phyloP scores from a whole-genome alignment of 371 early-diverging fungal species.

The Circinella minor region DNA sequence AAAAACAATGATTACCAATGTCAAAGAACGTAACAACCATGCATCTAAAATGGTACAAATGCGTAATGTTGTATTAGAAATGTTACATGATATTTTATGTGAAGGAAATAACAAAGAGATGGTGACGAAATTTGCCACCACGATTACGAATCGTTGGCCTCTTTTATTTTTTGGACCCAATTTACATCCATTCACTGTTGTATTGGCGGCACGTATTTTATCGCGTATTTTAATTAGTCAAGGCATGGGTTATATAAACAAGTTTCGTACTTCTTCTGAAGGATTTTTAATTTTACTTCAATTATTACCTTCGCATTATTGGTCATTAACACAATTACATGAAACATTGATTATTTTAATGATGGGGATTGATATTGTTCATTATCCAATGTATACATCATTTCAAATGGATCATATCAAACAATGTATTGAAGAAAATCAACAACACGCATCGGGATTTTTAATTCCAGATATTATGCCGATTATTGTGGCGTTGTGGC shows the following conservation, averaged over 20 bases:
- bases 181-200: slow-evolving; percentile 62
- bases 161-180: slow-evolving; percentile 65
- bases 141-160: slow-evolving; percentile 77
- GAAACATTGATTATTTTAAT: slow-evolving; percentile 60
- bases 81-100: slow-evolving; percentile 71
- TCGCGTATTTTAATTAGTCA: slow-evolving; percentile 57
- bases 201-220: slow-evolving; percentile 64
- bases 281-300: slow-evolving; percentile 64
- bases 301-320: slow-evolving; percentile 59
- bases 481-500: slow-evolving; percentile 35
- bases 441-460: slow-evolving; percentile 2
- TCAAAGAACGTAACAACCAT: slow-evolving; percentile 23
- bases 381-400: slow-evolving; percentile 48
- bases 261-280: slow-evolving; percentile 62
- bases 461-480: slow-evolving; percentile 43
- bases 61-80: slow-evolving; percentile 75
- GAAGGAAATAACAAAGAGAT: slow-evolving; percentile 45
- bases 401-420: slow-evolving; percentile 50
- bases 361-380: slow-evolving; percentile 65
- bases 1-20: slow-evolving; percentile 42
- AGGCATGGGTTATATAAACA: slow-evolving; percentile 56
- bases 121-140: slow-evolving; percentile 60
- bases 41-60: slow-evolving; percentile 50
- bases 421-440: slow-evolving; percentile 28
- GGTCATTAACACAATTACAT: slow-evolving; percentile 66